phyloP scores from a whole-genome alignment of 441 rosid species.

The Populus hybrid region DNA sequence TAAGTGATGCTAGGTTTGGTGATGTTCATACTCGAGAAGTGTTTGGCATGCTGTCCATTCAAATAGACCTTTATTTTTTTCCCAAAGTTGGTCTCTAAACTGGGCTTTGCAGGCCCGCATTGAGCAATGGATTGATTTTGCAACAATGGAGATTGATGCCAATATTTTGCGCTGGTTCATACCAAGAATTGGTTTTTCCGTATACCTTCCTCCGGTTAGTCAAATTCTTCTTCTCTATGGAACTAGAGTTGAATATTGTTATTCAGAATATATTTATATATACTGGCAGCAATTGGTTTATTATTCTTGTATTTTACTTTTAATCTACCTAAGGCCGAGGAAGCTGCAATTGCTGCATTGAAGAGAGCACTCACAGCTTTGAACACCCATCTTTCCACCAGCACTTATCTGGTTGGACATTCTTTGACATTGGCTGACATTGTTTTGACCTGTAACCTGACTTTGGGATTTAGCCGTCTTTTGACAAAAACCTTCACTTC shows the following conservation, averaged over 20 bases:
- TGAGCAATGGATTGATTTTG: conserved; percentile 85
- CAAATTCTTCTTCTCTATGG: background rate
- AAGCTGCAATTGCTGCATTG: conserved; percentile 59
- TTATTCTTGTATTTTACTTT: background rate
- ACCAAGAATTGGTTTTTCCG: conserved; percentile 46
- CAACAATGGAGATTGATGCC: conserved; percentile 63
- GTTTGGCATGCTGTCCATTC: background rate
- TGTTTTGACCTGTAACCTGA: conserved; percentile 60
- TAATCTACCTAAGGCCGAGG: conserved; percentile 50
- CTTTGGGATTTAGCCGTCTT: conserved; percentile 38
- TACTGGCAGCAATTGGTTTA: background rate
- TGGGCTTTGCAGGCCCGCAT: conserved; percentile 45
- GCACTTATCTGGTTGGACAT: conserved; percentile 70
- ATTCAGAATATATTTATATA: background rate
- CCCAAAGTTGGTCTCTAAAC: background rate
- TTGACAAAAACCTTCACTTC: conserved; percentile 73
- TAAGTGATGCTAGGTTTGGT: conserved; percentile 21
- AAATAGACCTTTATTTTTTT: background rate
- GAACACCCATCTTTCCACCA: conserved; percentile 57
- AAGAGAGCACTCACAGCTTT: conserved; percentile 71
- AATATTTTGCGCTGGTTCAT: conserved; percentile 42
- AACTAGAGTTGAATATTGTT: background rate
- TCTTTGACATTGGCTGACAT: conserved; percentile 75
- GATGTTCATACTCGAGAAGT: background rate
- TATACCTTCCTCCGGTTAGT: conserved; percentile 57